Evolutionary conservation across 192 early-diverging fungal genomes (phyloP).

Genomic region (Mortierella hygrophila): DNA sequence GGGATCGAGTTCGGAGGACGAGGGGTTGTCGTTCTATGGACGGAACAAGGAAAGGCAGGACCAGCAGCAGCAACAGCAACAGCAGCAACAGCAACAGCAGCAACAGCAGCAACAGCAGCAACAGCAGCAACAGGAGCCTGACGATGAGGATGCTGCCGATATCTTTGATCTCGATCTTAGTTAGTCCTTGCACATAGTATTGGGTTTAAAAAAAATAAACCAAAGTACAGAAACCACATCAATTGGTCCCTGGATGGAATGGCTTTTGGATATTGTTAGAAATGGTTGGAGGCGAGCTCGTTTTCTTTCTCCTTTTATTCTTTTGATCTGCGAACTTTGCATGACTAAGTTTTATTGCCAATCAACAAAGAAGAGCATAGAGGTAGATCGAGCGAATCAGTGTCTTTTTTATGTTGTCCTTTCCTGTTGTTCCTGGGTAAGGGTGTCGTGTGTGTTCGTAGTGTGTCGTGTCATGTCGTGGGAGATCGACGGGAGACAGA

Average conservation of each 20-base stretch:
- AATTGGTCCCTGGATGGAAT: too few relatives aligned
- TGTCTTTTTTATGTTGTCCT: background rate
- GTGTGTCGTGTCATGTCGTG: background rate
- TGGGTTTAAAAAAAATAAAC: too few relatives aligned
- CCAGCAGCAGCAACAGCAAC: slow-evolving; percentile 14
- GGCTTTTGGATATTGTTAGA: too few relatives aligned
- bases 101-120: slow-evolving; percentile 22
- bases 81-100: slow-evolving; percentile 6
- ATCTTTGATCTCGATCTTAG: slow-evolving; percentile 28
- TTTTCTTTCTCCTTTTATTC: background rate
- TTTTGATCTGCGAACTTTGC: background rate
- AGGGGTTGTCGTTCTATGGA: slow-evolving; percentile 24
- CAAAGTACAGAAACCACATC: too few relatives aligned
- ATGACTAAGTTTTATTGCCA: background rate
- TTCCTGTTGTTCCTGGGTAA: background rate
- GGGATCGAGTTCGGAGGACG: slow-evolving; percentile 44
- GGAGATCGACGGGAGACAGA: background rate
- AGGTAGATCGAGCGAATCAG: background rate
- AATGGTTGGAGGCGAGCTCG: too few relatives aligned
- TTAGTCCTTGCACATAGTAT: background rate
- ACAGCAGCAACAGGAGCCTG: slow-evolving; percentile 22
- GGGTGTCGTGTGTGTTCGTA: background rate
- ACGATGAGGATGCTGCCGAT: slow-evolving; percentile 18
- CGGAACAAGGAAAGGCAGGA: slow-evolving; percentile 20
- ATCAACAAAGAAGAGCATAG: background rate